Evolutionary conservation across 2,329 filamentous ascomycete genomes (phyloP).

Genomic region (Claviceps sorghi): DNA sequence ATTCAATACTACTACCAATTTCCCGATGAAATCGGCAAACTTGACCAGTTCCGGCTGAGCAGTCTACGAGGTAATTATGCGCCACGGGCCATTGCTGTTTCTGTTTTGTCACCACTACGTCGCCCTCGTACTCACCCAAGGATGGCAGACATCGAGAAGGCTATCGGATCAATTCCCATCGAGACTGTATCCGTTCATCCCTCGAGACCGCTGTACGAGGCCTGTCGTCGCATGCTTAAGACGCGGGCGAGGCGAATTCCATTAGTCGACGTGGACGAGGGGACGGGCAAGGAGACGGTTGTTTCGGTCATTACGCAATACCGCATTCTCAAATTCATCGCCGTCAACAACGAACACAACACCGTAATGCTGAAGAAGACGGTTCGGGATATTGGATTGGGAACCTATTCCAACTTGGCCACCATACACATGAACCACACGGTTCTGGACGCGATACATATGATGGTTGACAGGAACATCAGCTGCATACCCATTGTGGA

Average conservation of each 20-base stretch:
- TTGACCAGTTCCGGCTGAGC: constrained; percentile 87
- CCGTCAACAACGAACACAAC: constrained; percentile 75
- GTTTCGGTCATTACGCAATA: constrained; percentile 97
- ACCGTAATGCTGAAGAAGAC: constrained; percentile 82
- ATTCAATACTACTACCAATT: constrained; percentile 99
- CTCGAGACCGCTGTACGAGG: constrained; percentile 80
- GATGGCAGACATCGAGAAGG: constrained; percentile 73
- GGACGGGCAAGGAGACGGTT: constrained; percentile 82
- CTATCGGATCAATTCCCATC: constrained; percentile 77
- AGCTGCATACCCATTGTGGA: constrained; percentile 91
- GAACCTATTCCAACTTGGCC: constrained; percentile 66
- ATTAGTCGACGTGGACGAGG: constrained; percentile 82
- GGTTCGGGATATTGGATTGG: constrained; percentile 68
- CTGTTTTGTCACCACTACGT: not conserved
- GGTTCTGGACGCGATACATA: constrained; percentile 86
- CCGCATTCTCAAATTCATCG: constrained; percentile 95
- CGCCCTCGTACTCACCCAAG: constrained; percentile 8
- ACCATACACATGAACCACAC: constrained; percentile 80
- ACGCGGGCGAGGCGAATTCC: constrained; percentile 89
- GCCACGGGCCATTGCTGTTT: not conserved
- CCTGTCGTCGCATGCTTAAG: constrained; percentile 84
- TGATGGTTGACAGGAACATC: constrained; percentile 85
- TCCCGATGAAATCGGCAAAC: constrained; percentile 72
- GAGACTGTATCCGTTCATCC: constrained; percentile 96
- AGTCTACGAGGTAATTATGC: constrained; percentile 63